Evolutionary conservation across 768 basidiomycete species (phyloP), one percentile per base, ranked within the genome.

Genomic region (Leccinum incarnatum): DNA sequence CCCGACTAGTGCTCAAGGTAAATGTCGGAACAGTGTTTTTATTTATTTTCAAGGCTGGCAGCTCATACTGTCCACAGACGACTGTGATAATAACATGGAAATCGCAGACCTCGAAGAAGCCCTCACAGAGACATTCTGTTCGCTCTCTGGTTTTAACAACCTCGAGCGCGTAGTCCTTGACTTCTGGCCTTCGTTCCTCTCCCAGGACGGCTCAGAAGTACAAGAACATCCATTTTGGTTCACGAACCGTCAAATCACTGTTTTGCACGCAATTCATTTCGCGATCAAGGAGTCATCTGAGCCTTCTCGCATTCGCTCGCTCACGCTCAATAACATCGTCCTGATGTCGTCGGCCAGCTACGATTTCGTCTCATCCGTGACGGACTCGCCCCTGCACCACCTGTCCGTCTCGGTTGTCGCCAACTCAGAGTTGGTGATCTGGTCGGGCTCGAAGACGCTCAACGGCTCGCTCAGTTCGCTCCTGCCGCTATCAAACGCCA

Each of bases 221-320:
- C 65, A 52, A 9, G 72, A 72, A 25, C 62, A 67, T 17, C 70
- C 71, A 3, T 72, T 62, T 49, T 72, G 72, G 71, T 72, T 74
- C 50, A 61, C 72, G 34, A 62, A 62, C 53, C 68, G 72, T 37
- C 71, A 72, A 47, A 32, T 67, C 25, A 40, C 62, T 2, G 52
- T 72, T 5, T 46, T 69, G 37, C 62, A 74, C 14, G 65, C 71
- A 0, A 47, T 67, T 5, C 63, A 74, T 23, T 32, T 63, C 47
- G 60, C 65, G 17, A 59, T 72, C 37, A 37, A 17, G 17, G 58
- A 65, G 29, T 67, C 64, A 0, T 67, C 62, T 3, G 57, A 65
- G 25, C 65, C 63, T 0, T 68, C 62, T 5, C 25, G 12, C 58
- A 56, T 72, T 15, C 56, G 57, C 17, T 70, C 71, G 1, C 63